Base-by-base conservation (phyloP, 176 grass and related monocot genomes). In the Stipa capillata region DNA sequence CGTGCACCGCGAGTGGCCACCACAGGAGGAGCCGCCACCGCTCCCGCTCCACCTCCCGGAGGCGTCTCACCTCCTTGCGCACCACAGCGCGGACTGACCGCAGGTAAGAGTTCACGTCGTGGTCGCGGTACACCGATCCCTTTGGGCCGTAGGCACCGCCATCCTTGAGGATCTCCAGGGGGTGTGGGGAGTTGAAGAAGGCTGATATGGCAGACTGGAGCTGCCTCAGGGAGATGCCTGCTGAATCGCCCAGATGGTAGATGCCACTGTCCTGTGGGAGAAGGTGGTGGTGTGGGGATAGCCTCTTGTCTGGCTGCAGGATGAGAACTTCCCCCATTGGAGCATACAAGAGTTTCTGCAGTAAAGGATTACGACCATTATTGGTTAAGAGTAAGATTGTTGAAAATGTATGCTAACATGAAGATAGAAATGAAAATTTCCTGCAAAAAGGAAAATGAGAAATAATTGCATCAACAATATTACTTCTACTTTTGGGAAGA, bases 121-220 rank as follows among this genome's bases (percentile, higher is more conserved):
- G 96, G 86, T 98, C 92, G 15, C 96, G 85, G 35, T 88, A 91
- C 51, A 98, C 85, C 14, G 90, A 55, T 9, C 95, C 95, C 51
- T 83, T 75, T 29, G 95, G 79, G 0, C 95, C 92, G 33, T 98
- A 98, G 9, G 96, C 92, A 34, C 77, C 53, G 12, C 88, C 56
- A 44, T 94, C 90, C 45, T 85, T 94, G 71, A 98, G 79, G 67
- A 94, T 94, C 83, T 98, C 92, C 25, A 94, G 87, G 31, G 96
- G 96, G 70, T 98, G 96, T 0, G 92, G 92, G 34, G 96, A 91
- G 78, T 98, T 98, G 37, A 98, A 47, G 89, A 98, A 98, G 16
- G 96, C 81, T 4, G 69, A 89, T 17, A 79, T n/a, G 34, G 95
- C 95, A 0, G 89, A 90, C 28, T 81, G 81, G 41, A 94, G 55